Percentiles rank a stretch among this genome's conserved stretches.
These are phyloP conservation scores for Flaveria trinervia DNA, from an alignment of 129 eudicot genomes.

Conservation along the genomic window DNA sequence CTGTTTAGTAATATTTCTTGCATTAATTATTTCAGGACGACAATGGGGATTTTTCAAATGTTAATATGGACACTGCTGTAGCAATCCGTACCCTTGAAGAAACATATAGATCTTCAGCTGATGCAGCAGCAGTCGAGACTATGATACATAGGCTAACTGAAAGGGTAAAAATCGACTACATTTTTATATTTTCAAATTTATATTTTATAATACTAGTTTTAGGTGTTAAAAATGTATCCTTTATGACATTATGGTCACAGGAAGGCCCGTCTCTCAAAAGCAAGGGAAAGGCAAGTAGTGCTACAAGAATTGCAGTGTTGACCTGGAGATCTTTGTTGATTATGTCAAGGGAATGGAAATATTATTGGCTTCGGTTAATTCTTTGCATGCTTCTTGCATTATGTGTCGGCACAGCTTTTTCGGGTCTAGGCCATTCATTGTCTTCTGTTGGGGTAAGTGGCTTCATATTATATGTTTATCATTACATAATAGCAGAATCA, in stretches of 20 bases:
- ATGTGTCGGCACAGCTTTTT: constrained; percentile 67
- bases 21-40: constrained; percentile 59
- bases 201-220: not conserved
- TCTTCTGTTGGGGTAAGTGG: constrained; percentile 70
- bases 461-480: not conserved
- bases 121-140: constrained; percentile 85
- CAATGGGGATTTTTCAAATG: constrained; percentile 82
- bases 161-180: constrained; percentile 37
- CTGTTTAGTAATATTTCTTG: not conserved
- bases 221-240: not conserved
- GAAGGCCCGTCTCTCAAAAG: constrained; percentile 85
- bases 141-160: constrained; percentile 77
- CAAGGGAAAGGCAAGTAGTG: constrained; percentile 64
- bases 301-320: constrained; percentile 61
- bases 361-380: constrained; percentile 86
- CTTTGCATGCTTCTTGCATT: constrained; percentile 71
- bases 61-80: constrained; percentile 89
- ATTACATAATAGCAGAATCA: not conserved
- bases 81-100: constrained; percentile 96
- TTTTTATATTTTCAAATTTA: not conserved
- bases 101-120: constrained; percentile 80
- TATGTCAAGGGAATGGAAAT: constrained; percentile 93
- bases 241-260: constrained; percentile 39
- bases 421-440: constrained; percentile 83
- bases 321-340: constrained; percentile 86